These are phyloP conservation scores for Planoprotostelium fungivorum DNA, from an alignment of 78 protist genomes.

Conservation along the genomic window DNA sequence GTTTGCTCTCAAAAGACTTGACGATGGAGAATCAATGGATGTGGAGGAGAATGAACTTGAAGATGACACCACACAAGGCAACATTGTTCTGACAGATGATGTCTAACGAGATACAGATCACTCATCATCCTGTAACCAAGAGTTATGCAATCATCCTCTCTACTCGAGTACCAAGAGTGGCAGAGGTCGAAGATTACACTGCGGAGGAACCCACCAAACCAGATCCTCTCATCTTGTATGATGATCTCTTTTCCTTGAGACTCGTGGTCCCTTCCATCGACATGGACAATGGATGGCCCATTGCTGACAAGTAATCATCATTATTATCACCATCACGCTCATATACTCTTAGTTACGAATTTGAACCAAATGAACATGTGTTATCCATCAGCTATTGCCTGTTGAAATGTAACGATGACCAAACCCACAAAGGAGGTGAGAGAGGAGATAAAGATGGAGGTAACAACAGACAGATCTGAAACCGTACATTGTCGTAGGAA, in stretches of 20 bases:
- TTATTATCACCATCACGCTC: too few species aligned
- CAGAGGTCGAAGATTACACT: not conserved
- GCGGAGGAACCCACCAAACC: too few species aligned
- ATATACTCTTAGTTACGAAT: not conserved
- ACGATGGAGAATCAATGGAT: not conserved
- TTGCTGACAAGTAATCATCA: not conserved
- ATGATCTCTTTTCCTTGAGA: not conserved
- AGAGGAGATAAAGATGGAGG: not conserved
- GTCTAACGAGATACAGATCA: not conserved
- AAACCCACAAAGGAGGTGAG: not conserved
- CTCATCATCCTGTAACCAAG: not conserved
- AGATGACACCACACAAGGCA: not conserved
- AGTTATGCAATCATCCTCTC: not conserved
- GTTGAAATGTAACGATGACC: not conserved
- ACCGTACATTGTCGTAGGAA: slow-evolving; percentile 53
- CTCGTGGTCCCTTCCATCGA: not conserved
- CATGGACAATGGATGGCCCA: not conserved
- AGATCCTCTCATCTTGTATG: not conserved
- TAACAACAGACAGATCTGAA: not conserved
- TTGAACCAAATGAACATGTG: not conserved
- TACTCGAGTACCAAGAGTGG: not conserved
- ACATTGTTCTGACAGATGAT: not conserved
- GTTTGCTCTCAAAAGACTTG: not conserved
- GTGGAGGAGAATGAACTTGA: not conserved
- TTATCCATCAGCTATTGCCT: not conserved